Evolutionary conservation across 148 eudicot species (phyloP).

Genomic region (Diospyros lotus): DNA sequence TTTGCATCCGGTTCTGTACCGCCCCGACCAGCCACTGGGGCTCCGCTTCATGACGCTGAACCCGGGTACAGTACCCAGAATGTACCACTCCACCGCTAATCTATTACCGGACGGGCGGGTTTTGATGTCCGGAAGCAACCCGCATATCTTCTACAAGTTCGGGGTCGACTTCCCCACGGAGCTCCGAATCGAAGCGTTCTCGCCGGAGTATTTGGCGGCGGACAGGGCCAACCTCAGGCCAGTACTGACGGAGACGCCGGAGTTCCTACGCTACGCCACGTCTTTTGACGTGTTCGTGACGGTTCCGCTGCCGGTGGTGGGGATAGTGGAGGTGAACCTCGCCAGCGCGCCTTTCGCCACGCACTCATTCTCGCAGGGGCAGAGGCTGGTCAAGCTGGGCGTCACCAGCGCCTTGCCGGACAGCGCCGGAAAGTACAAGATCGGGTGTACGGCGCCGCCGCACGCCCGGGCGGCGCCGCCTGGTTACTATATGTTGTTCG

Average conservation of each 20-base stretch:
- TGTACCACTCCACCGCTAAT: constrained; percentile 95
- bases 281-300: constrained; percentile 40
- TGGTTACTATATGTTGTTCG: constrained; percentile 83
- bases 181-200: constrained; percentile 69
- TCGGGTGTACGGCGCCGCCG: constrained; percentile 60
- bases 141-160: constrained; percentile 69
- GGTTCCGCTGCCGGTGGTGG: constrained; percentile 51
- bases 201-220: constrained; percentile 64
- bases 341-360: constrained; percentile 87
- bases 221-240: constrained; percentile 60
- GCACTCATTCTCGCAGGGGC: constrained; percentile 91
- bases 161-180: constrained; percentile 57
- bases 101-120: constrained; percentile 82
- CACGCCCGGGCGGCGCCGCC: constrained; percentile 73
- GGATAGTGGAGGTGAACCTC: constrained; percentile 58
- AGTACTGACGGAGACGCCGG: constrained; percentile 30
- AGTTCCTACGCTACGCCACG: constrained; percentile 39
- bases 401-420: constrained; percentile 34
- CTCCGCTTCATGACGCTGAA: constrained; percentile 68
- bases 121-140: constrained; percentile 80
- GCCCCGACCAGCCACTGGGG: constrained; percentile 64
- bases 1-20: constrained; percentile 57
- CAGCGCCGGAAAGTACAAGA: constrained; percentile 31
- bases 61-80: constrained; percentile 63
- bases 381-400: constrained; percentile 63